A percentile compares a stretch with the other conserved stretches of the same genome.
Evolutionary conservation across 148 eudicot species (phyloP).

Genomic region (Heliosperma pusillum): DNA sequence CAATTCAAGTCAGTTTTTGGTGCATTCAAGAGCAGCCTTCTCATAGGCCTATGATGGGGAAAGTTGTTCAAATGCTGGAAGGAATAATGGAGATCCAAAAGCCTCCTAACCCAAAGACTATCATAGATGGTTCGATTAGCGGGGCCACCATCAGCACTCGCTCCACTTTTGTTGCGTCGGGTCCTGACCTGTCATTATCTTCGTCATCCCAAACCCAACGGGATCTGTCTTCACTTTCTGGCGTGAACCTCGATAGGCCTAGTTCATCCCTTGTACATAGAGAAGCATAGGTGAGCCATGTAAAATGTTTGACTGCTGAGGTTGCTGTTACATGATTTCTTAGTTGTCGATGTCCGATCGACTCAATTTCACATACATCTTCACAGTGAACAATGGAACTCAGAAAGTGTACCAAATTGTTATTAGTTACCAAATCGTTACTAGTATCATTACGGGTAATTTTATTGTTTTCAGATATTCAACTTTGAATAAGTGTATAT

Average conservation of each 20-base stretch:
- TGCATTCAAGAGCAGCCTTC: constrained; percentile 81
- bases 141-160: constrained; percentile 39
- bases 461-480: neutral
- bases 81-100: constrained; percentile 48
- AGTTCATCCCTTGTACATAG: constrained; percentile 36
- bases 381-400: neutral
- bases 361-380: neutral
- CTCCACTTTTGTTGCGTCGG: constrained; percentile 29
- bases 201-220: constrained; percentile 23
- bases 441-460: too few species aligned
- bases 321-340: too few species aligned
- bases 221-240: constrained; percentile 32
- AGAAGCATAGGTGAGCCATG: constrained; percentile 16
- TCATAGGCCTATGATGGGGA: constrained; percentile 73
- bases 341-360: neutral
- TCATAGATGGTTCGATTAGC: constrained; percentile 34
- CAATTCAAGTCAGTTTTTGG: constrained; percentile 66
- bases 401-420: neutral
- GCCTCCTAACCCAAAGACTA: constrained; percentile 55
- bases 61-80: constrained; percentile 75
- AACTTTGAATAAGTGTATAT: neutral
- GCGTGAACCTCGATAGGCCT: constrained; percentile 42
- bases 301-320: too few species aligned
- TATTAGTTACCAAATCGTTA: neutral
- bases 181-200: constrained; percentile 26